Evolutionary conservation across 495 filamentous ascomycete species (phyloP).

Genomic region (Parathielavia appendiculata): DNA sequence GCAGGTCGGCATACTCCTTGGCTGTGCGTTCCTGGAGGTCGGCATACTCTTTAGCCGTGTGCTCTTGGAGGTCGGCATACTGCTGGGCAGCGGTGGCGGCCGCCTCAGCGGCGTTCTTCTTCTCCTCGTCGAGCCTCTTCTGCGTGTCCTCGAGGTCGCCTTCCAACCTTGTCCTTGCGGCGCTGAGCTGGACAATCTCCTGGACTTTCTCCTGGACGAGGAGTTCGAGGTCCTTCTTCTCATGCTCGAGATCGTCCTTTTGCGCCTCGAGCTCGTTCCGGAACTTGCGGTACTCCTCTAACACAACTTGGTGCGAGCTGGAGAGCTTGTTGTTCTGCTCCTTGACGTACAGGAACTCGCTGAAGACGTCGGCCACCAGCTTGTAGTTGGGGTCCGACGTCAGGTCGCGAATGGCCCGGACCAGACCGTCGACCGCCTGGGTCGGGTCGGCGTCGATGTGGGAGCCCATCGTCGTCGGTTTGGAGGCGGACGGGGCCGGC

Average conservation of each 20-base stretch:
- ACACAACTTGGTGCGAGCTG: constrained; percentile 30
- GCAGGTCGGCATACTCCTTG: constrained; percentile 8
- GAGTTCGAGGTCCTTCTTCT: constrained; percentile 31
- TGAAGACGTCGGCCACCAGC: constrained; percentile 37
- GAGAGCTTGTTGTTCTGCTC: constrained; percentile 34
- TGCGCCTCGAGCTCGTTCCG: constrained; percentile 33
- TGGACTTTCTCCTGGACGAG: constrained; percentile 28
- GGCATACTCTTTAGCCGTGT: constrained; percentile 15
- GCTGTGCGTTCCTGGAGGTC: constrained; percentile 9
- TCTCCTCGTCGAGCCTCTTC: constrained; percentile 21
- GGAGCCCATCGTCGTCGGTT: constrained; percentile 24
- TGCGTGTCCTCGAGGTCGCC: constrained; percentile 27
- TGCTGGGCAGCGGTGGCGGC: constrained; percentile 18
- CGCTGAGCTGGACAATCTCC: constrained; percentile 30
- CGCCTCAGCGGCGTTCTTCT: constrained; percentile 17
- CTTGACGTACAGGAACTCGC: constrained; percentile 36
- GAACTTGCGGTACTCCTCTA: constrained; percentile 36
- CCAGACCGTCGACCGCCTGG: constrained; percentile 34
- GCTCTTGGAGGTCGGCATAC: constrained; percentile 10
- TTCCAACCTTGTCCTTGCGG: constrained; percentile 23
- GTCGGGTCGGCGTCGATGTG: constrained; percentile 26
- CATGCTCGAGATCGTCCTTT: constrained; percentile 24
- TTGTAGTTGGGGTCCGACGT: constrained; percentile 38
- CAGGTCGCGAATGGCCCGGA: constrained; percentile 36
- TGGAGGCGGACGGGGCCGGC: constrained; percentile 12